Evolutionary conservation across 768 basidiomycete species (phyloP), one percentile per base, ranked within the genome.

Genomic region (Cystobasidium onofrii): DNA sequence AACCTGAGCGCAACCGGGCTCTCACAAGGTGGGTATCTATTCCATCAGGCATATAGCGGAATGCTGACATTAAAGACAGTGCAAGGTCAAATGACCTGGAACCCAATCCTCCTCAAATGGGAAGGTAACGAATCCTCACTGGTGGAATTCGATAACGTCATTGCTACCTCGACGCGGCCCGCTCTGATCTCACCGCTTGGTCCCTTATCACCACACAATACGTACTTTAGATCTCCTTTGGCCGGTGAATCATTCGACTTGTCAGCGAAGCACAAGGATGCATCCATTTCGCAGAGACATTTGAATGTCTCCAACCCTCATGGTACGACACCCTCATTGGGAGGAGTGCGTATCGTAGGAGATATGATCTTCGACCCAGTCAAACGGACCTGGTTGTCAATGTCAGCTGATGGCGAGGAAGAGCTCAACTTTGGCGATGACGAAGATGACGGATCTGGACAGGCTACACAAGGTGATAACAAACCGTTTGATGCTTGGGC

Each of bases 281-380:
- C 36, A 66, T 3, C 36, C 60, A 15, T 20, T 36, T 17, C 27
- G 23, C 23, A 20, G 27, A 3, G 13, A 10, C 13, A 44, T 64
- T 2, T 64, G 72, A 4, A 73, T 70, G 54, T 50, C 54, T 20
- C 57, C 65, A 6, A 67, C 41, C 36, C 65, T 69, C n/a, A 63
- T 18, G 52, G 74, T 1, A 62, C 74, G 0, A 62, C 74, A 39
- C 27, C 72, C 10, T 46, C 64, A 6, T 41, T 75, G 41, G 73
- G 62, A 23, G 90, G 90, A 63, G 89, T 91, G 43, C 87, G 91
- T 73, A 88, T 92, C 81, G 95, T 97, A 23, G 96, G 96, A 55
- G 92, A 93, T 84, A 99, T 99, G 95, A 87, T 92, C 43, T 98
- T 99, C 79, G 94, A 99, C 82, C 94, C 96, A 0, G 79, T 86